These are phyloP conservation scores for Ophiognomonia clavigignenti-juglandacearum DNA, from an alignment of 2,329 filamentous ascomycete species.

Conservation along the genomic window DNA sequence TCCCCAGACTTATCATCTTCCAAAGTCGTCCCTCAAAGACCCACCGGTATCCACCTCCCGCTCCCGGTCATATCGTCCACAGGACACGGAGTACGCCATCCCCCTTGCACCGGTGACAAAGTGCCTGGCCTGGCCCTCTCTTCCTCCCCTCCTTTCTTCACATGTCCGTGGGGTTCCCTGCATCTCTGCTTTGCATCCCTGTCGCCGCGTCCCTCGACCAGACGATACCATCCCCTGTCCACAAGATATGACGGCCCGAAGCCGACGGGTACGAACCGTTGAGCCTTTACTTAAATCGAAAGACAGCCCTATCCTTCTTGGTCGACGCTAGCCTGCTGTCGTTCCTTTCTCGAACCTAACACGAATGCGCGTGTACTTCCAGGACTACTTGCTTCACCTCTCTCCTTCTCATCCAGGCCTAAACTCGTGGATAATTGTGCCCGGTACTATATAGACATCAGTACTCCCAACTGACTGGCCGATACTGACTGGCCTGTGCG, in stretches of 20 bases:
- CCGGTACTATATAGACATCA: too few relatives aligned
- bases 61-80: background rate
- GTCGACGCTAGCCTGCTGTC: background rate
- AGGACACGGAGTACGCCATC: background rate
- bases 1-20: too few relatives aligned
- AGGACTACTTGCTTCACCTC: too few relatives aligned
- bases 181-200: background rate
- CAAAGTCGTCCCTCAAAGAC: background rate
- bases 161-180: constrained; percentile 10
- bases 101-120: constrained; percentile 3
- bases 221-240: background rate
- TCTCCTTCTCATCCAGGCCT: background rate
- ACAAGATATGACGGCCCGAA: constrained; percentile 10
- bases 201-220: background rate
- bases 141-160: too few relatives aligned
- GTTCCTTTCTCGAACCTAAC: background rate
- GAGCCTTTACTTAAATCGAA: too few relatives aligned
- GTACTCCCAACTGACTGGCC: too few relatives aligned
- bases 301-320: constrained; percentile 2
- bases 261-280: too few relatives aligned
- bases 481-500: too few relatives aligned
- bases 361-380: background rate
- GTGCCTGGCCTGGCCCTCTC: background rate
- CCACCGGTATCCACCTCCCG: constrained; percentile 1
- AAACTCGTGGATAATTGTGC: too few relatives aligned